Percentiles rank a stretch among this genome's conserved stretches.
These are phyloP conservation scores for Castanospermum australe DNA, from an alignment of 306 rosid species.

Conservation along the genomic window DNA sequence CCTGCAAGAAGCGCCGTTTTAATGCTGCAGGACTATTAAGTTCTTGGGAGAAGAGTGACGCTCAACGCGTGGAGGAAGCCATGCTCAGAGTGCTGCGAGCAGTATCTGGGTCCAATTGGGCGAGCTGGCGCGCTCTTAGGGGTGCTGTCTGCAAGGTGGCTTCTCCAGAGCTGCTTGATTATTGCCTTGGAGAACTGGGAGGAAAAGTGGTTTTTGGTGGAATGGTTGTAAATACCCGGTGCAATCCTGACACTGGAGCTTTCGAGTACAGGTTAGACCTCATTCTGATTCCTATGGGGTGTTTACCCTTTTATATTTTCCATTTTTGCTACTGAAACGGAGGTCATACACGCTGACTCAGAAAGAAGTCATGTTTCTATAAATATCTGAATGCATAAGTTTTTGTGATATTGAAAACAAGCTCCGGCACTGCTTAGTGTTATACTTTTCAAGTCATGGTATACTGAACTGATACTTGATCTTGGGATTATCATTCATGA, in stretches of 20 bases:
- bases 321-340: neutral
- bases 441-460: neutral
- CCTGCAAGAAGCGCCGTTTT: constrained; percentile 50
- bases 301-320: neutral
- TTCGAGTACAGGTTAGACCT: constrained; percentile 73
- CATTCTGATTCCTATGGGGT: neutral
- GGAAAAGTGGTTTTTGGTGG: constrained; percentile 74
- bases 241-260: constrained; percentile 70
- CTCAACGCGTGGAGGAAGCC: constrained; percentile 71
- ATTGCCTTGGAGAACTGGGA: constrained; percentile 75
- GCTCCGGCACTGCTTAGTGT: neutral
- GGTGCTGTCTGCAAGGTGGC: constrained; percentile 85
- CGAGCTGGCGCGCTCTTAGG: constrained; percentile 68
- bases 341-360: neutral
- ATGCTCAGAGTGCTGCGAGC: constrained; percentile 89
- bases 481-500: constrained; percentile 10
- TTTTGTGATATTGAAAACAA: neutral
- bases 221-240: constrained; percentile 64
- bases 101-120: constrained; percentile 91
- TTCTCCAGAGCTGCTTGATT: constrained; percentile 77
- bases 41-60: constrained; percentile 64
- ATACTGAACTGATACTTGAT: neutral
- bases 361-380: neutral
- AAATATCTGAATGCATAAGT: neutral
- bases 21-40: constrained; percentile 42